Percentiles rank a stretch among this genome's conserved stretches.
Conservation (phyloP, 768 basidiomycete species). For the Strobilomyces echinocephalus region DNA sequence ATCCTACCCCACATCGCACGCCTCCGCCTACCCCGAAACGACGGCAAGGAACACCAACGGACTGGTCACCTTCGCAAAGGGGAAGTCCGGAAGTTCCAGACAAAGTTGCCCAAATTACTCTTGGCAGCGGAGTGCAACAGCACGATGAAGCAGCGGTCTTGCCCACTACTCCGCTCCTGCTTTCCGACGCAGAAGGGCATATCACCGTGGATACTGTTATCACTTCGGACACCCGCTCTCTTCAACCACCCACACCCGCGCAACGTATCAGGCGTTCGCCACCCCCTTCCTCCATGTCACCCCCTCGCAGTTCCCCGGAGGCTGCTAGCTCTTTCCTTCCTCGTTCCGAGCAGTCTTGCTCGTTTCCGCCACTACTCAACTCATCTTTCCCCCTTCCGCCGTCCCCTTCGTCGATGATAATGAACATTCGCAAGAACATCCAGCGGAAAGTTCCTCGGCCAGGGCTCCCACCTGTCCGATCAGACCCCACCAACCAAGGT, state of each 20-base stretch:
- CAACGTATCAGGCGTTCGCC: constrained; percentile 17
- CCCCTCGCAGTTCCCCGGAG: constrained; percentile 9
- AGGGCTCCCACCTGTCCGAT: constrained; percentile 28
- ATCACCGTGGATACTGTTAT: background rate
- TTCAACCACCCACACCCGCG: constrained; percentile 28
- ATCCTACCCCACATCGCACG: constrained; percentile 3
- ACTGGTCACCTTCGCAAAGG: constrained; percentile 26
- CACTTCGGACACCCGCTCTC: constrained; percentile 10
- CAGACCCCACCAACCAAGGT: constrained; percentile 29
- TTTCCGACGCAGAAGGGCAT: constrained; percentile 15
- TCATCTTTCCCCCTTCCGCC: constrained; percentile 10
- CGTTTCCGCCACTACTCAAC: constrained; percentile 12
- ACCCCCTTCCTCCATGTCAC: constrained; percentile 3
- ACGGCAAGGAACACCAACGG: constrained; percentile 27
- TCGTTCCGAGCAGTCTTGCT: constrained; percentile 4
- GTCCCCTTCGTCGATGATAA: constrained; percentile 4
- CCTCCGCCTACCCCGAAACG: constrained; percentile 3
- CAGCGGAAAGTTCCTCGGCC: constrained; percentile 48
- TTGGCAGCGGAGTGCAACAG: background rate
- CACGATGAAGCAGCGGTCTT: constrained; percentile 1
- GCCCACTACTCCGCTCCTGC: background rate
- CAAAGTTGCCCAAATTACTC: background rate
- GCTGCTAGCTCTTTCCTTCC: background rate
- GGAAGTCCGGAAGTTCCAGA: constrained; percentile 14
- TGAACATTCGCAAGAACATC: constrained; percentile 24